Conservation (phyloP, 306 rosid species). For the Luffa aegyptiaca region DNA sequence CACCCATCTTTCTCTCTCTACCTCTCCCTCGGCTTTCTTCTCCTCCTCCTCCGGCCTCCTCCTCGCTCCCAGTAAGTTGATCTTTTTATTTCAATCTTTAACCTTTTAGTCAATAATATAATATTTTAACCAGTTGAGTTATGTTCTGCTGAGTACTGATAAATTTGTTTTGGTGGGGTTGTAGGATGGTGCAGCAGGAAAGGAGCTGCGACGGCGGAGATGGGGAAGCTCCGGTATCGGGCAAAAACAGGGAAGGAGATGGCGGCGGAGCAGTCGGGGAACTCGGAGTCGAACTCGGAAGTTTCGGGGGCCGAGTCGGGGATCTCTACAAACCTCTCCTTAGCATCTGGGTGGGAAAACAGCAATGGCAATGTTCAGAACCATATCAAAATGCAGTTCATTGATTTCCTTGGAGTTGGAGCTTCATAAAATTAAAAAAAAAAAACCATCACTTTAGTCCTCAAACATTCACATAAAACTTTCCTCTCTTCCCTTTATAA, state of each 20-base stretch:
- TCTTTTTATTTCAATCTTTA: too few relatives aligned
- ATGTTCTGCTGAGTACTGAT: neutral
- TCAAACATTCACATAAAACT: neutral
- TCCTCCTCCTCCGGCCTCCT: neutral
- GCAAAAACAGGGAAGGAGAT: neutral
- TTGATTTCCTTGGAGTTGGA: slow-evolving; percentile 95
- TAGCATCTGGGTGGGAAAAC: slow-evolving; percentile 21
- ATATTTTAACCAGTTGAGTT: neutral
- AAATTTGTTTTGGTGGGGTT: neutral
- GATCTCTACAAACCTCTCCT: slow-evolving; percentile 31
- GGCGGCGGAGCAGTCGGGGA: slow-evolving; percentile 28
- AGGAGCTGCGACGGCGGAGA: neutral
- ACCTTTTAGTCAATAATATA: too few relatives aligned
- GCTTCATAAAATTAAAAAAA: slow-evolving; percentile 16
- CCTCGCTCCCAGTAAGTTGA: neutral
- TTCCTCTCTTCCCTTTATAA: neutral
- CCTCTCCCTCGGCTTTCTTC: neutral
- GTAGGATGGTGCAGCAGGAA: neutral
- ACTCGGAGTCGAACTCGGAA: slow-evolving; percentile 70
- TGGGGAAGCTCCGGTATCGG: neutral
- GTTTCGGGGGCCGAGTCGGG: slow-evolving; percentile 64
- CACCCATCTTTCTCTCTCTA: slow-evolving; percentile 47
- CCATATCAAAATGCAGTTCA: slow-evolving; percentile 35
- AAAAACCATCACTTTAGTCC: neutral
- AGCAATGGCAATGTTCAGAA: slow-evolving; percentile 11